Base-by-base conservation (phyloP, 306 rosid genomes). In the Casuarina equisetifolia region DNA sequence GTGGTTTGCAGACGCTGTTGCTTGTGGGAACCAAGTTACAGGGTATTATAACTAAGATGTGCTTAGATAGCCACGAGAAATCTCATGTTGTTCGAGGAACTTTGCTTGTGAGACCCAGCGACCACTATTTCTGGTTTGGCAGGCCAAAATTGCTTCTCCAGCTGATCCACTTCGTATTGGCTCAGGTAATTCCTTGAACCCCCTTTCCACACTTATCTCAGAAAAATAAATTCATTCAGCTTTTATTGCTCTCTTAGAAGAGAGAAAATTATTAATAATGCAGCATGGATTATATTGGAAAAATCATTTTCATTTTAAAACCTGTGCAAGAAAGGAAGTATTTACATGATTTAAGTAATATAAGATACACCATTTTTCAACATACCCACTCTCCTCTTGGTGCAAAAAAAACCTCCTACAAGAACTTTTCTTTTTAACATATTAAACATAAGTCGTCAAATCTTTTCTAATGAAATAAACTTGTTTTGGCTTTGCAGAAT, bases 11-110 rank as follows among this genome's bases (percentile, higher is more conserved):
- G 90, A 78, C 86, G 84, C 58, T 89, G 17, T 77, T 87, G 73
- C 61, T 87, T 50, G 90, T 91, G 54, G 93, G 93, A 73, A 91
- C 92, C 74, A 89, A 91, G 86, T 83, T 91, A 4, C 87, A 89
- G 39, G 74, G 84, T 50, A 88, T 89, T 72, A 82, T 91, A 63
- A 91, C 90, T 0, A 64, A 74, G 58, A 86, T 84, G 93, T 84
- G 87, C 68, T 52, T 89, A 20, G 93, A 89, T 39, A 84, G 88
- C 75, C 83, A 86, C 58, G 89, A 82, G 16, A 87, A 84, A 70
- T 77, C 88, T 39, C 81, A 80, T 15, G 84, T 89, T 48, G 86
- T 89, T 1, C 76, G 85, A 84, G 93, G 90, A 79, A 85, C 89
- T 72, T 74, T 86, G 73, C 90, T 83, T 36, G 90, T 89, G 79